A percentile compares a stretch with the other conserved stretches of the same genome.
Evolutionary conservation across 73 alveolate genomes (phyloP).

Genomic region (Tetrahymena borealis): DNA sequence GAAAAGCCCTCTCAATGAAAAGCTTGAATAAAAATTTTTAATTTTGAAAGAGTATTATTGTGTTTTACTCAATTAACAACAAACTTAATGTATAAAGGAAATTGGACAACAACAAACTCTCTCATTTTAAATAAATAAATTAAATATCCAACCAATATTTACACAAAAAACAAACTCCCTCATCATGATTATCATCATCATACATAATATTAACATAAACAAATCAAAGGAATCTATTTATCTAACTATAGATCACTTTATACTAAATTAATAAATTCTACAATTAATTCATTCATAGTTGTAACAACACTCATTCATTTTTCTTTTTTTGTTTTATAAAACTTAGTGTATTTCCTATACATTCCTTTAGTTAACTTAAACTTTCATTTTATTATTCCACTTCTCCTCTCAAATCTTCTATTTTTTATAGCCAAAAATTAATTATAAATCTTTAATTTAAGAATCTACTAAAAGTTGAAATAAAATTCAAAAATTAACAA

Average conservation of each 20-base stretch:
- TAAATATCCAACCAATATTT: neutral
- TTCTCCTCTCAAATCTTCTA: no score
- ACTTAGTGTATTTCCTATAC: neutral
- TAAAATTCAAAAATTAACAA: no score
- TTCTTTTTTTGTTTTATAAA: neutral
- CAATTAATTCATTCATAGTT: neutral
- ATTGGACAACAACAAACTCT: neutral
- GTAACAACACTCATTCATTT: no score
- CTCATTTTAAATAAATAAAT: neutral
- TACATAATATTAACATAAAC: no score
- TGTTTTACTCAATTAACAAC: neutral
- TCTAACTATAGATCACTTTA: neutral
- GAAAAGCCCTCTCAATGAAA: neutral
- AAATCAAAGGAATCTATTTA: neutral
- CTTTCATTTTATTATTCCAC: no score
- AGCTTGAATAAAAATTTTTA: neutral
- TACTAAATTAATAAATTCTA: neutral
- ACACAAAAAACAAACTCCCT: no score
- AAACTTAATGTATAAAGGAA: neutral
- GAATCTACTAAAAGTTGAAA: no score
- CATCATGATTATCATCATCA: no score
- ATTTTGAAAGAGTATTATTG: neutral
- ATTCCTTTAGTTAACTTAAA: no score
- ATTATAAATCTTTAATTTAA: no score
- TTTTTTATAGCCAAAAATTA: no score